Conservation (phyloP, 306 rosid genomes). For the Nissolia schottii region DNA sequence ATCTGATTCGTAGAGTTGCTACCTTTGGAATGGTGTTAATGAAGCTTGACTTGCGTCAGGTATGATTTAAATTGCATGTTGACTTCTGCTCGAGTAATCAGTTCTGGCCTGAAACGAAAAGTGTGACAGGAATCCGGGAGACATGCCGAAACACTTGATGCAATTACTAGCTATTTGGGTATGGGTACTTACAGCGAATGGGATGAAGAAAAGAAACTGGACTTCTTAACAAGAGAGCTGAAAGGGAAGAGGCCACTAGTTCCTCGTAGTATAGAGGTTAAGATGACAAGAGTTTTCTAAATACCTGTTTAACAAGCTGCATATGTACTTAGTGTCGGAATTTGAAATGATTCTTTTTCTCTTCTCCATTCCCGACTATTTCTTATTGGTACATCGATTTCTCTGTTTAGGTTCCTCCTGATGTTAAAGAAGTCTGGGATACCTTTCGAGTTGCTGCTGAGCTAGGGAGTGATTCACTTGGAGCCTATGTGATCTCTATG, state of each 20-base stretch:
- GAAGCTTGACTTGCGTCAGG: conserved; percentile 98
- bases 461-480: conserved; percentile 81
- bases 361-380: neutral
- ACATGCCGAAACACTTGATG: conserved; percentile 91
- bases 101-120: conserved; percentile 18
- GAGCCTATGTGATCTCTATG: conserved; percentile 98
- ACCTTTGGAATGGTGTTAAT: conserved; percentile 66
- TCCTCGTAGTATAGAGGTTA: conserved; percentile 76
- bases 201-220: conserved; percentile 91
- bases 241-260: conserved; percentile 94
- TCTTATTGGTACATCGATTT: conserved; percentile 9
- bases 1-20: conserved; percentile 81
- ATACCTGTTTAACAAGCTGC: neutral
- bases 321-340: neutral
- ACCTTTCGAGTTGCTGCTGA: conserved; percentile 84
- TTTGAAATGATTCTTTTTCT: neutral
- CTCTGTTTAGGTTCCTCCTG: conserved; percentile 63
- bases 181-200: conserved; percentile 88
- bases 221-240: conserved; percentile 74
- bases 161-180: conserved; percentile 70
- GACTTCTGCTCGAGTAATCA: conserved; percentile 4
- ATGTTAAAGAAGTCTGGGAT: conserved; percentile 73
- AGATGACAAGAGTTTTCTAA: neutral
- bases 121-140: conserved; percentile 77
- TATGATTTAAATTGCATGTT: conserved; percentile 24